Evolutionary conservation across 495 filamentous ascomycete species (phyloP), one percentile per base, ranked within the genome.

Genomic region (Xylaria telfairii): DNA sequence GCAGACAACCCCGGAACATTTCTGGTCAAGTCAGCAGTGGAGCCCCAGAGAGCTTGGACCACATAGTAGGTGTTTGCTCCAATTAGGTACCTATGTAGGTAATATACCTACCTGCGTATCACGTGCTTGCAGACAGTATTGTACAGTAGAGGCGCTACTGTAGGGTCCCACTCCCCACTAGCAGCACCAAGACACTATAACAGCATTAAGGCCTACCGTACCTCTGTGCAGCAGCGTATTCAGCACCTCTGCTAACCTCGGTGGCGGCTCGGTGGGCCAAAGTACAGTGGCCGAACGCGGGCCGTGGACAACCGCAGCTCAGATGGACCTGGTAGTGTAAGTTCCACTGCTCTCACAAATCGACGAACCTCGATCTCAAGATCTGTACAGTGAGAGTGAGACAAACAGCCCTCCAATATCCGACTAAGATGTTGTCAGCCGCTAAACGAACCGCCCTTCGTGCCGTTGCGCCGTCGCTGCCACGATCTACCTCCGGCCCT

Each of bases 291-390:
- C 59, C 68, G 60, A 65, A 57, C 47, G 67, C 56, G 68, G 69
- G 70, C 76, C 76, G 76, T 64, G 68, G 67, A 73, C 70, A 76
- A 54, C 76, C 76, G 76, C 75, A 63, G 61, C 34, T 53, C 44
- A 19, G 19, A 34, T 30, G 17, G 24, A 15, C 3, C 17, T 42
- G 62, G 41, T 5, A 12, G 10, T 65, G 30, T 24, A 41, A 19
- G 32, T 24, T 41, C 37, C 30, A 26, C 17, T 61, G 17, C 8
- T 24, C 46, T 62, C 54, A n/a, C 41, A 34, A 51, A 7, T 4
- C 2, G 68, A 70, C 67, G 42, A 57, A 59, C 54, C 53, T 66
- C 19, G 49, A 54, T 1, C 42, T 61, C 60, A 44, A 21, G 26
- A 46, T 53, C 42, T 19, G 9, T 60, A 51, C n/a, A 21, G 10